Base-by-base conservation (phyloP, 768 basidiomycete genomes). In the Boletus pseudo-olivaceus region DNA sequence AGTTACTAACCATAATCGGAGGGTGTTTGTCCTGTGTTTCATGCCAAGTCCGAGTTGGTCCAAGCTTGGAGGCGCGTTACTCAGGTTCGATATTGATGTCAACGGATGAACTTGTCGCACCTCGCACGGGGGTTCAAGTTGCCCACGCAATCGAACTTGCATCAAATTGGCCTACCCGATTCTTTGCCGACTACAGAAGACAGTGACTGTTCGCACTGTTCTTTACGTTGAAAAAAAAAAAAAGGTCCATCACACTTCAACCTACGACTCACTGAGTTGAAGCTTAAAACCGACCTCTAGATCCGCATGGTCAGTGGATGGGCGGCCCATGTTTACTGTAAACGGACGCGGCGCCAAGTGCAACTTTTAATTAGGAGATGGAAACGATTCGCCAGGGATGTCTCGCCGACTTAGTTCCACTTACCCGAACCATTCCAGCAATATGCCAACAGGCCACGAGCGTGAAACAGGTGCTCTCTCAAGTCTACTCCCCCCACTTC, bases 321-420 rank as follows among this genome's bases (percentile, higher is more conserved):
- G 45, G 29, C 23, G 17, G 11, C 26, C 12, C 26, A 8, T n/a
- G 2, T 3, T 27, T 48, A 37, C 47, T 29, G 17, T 29, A 48
- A 38, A 38, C 19, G 47, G 47, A 19, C 26, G n/a, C 35, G 4
- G 23, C 27, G 9, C 27, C 26, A 34, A 27, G n/a, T 17, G 35
- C 35, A 29, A 7, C 30, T 12, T 50, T 49, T 27, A 23, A 19
- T 42, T 20, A 26, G 41, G 38, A 19, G 27, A 53, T 53, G 20
- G 37, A 29, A 51, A 47, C 51, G 51, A 58, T 51, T 46, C 45
- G 55, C 60, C 55, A 62, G 38, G 46, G 47, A 39, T 40, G 43
- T n/a, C 35, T 53, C 54, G 37, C 55, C 52, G 35, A 40, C 53
- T 26, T 41, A 54, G 46, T 32, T 40, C 55, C 53, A 53, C 51